Evolutionary conservation across 1,139 yeast genomes (phyloP), one percentile per base, ranked within the genome.

Genomic region (Geotrichum citri-aurantii): DNA sequence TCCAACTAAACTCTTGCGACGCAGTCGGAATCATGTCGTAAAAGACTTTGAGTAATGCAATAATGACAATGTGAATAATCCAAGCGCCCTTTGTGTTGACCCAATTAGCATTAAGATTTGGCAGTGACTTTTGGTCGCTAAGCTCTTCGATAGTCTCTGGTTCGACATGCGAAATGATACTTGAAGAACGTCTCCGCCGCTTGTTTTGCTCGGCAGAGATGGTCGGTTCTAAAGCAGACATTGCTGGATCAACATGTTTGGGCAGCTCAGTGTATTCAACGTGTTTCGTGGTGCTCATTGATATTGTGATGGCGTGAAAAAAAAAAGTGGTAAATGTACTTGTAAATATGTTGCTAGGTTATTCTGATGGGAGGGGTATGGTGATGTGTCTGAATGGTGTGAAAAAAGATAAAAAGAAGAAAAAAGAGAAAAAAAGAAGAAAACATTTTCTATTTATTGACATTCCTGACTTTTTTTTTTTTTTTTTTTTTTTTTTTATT

Each of bases 21-120:
- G 88, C 83, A 27, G 86, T 84, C 1, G 90, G 90, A 40, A 92
- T 77, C 63, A 90, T 79, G 71, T 90, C 91, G 73, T 82, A 92
- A 64, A 90, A 81, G 47, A 88, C 70, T 70, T 90, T 88, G 61
- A 92, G 77, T 57, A 90, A 76, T 49, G 83, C 71, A 59, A 93
- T 89, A 54, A 93, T 80, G 37, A 92, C 96, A 60, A 92, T 78
- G 73, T 93, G 99, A 60, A 93, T 86, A 33, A 86, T 77, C 99
- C 99, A 93, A 1, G 98, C 98, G 40, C 80, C 96, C 68, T 93
- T 91, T 68, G 85, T 88, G 71, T 91, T 89, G 48, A 93, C 97
- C 99, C 99, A 93, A 65, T 86, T 85, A 52, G 97, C 97, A 72
- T 93, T 93, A 73, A 90, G 81, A 71, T 93, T 93, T 24, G 96